Evolutionary conservation across 1,284 basidiomycete genomes (phyloP).

Genomic region (Melanopsichium pennsylvanicum): DNA sequence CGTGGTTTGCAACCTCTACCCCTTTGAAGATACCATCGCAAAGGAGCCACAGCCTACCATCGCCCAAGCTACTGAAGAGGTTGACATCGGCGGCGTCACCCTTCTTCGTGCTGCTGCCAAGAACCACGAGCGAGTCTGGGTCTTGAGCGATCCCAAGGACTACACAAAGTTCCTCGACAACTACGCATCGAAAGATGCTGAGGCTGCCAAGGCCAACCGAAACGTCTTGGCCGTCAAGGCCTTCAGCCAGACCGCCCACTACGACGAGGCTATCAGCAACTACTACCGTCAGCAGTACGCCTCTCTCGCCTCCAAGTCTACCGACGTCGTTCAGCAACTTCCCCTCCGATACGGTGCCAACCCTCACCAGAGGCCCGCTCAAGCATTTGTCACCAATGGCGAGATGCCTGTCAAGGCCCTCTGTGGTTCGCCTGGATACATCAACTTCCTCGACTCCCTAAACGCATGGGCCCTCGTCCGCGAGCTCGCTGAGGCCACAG

Average conservation of each 20-base stretch:
- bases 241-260: slow-evolving; percentile 92
- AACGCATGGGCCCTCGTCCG: slow-evolving; percentile 97
- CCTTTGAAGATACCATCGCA: slow-evolving; percentile 83
- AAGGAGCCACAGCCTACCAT: slow-evolving; percentile 86
- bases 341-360: slow-evolving; percentile 94
- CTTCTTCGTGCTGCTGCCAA: slow-evolving; percentile 97
- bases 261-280: slow-evolving; percentile 93
- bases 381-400: slow-evolving; percentile 90
- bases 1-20: slow-evolving; percentile 93
- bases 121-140: slow-evolving; percentile 79
- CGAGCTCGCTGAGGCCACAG: slow-evolving; percentile 82
- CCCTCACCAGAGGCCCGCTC: slow-evolving; percentile 98
- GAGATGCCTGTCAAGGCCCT: slow-evolving; percentile 93
- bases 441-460: slow-evolving; percentile 97
- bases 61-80: slow-evolving; percentile 92
- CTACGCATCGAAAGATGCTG: slow-evolving; percentile 70
- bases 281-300: slow-evolving; percentile 98
- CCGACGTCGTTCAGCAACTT: slow-evolving; percentile 70
- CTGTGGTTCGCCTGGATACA: slow-evolving; percentile 95
- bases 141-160: slow-evolving; percentile 93
- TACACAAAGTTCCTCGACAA: slow-evolving; percentile 83
- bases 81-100: slow-evolving; percentile 98
- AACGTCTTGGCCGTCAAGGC: slow-evolving; percentile 92
- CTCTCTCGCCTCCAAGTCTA: slow-evolving; percentile 69
- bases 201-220: slow-evolving; percentile 72